phyloP scores from a whole-genome alignment of 805 yeast species.

The Brettanomyces nanus region DNA sequence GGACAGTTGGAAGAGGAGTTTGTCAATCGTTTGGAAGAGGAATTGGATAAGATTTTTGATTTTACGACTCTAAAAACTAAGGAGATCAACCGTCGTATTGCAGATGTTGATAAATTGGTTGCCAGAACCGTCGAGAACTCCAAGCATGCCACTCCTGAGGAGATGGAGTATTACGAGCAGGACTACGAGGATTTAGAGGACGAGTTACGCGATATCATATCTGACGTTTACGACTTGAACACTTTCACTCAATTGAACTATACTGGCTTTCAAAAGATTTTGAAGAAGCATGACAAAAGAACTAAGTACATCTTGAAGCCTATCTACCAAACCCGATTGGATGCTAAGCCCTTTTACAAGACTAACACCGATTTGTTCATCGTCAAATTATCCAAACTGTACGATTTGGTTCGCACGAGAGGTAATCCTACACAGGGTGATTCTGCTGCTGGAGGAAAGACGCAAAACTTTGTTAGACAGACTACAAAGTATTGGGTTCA shows the following conservation, averaged over 20 bases:
- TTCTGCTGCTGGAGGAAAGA: constrained; percentile 95
- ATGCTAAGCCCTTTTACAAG: constrained; percentile 91
- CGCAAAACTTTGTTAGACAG: constrained; percentile 96
- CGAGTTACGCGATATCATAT: constrained; percentile 78
- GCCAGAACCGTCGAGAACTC: constrained; percentile 42
- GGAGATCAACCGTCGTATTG: constrained; percentile 79
- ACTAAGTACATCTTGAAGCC: constrained; percentile 80
- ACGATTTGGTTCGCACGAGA: constrained; percentile 89
- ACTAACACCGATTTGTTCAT: constrained; percentile 87
- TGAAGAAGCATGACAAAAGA: constrained; percentile 92
- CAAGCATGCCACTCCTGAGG: constrained; percentile 28
- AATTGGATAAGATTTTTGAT: constrained; percentile 86
- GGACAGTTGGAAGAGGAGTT: constrained; percentile 76
- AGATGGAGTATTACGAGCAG: constrained; percentile 37
- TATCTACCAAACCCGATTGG: constrained; percentile 85
- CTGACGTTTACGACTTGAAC: constrained; percentile 95
- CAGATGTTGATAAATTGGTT: constrained; percentile 70
- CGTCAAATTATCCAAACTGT: constrained; percentile 79
- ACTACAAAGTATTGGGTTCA: constrained; percentile 99
- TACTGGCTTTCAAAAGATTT: constrained; percentile 94
- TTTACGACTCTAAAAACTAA: constrained; percentile 84
- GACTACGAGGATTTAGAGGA: constrained; percentile 70
- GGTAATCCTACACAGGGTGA: constrained; percentile 96
- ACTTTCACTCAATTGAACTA: constrained; percentile 89
- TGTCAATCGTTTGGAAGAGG: constrained; percentile 64